These are phyloP conservation scores for Fomitopsis serialis DNA, from an alignment of 768 basidiomycete genomes.

Conservation along the genomic window DNA sequence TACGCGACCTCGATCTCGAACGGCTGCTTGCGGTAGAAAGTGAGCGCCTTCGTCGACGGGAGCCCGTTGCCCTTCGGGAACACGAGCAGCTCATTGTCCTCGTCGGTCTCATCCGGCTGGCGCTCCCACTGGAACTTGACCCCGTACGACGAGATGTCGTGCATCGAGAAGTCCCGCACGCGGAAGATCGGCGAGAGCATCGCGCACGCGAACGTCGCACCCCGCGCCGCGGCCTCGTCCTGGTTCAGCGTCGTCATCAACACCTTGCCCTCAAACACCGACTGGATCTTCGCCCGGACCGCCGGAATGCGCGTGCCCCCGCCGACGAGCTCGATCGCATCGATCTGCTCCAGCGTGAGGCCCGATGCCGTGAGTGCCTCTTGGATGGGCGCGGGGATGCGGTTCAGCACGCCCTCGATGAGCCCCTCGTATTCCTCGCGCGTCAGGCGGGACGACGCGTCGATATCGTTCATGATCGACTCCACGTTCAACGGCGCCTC, in stretches of 20 bases:
- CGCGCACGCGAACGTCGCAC: slow-evolving; percentile 95
- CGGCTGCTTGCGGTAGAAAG: slow-evolving; percentile 84
- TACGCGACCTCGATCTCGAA: slow-evolving; percentile 90
- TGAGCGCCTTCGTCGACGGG: slow-evolving; percentile 93
- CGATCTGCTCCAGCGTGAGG: slow-evolving; percentile 78
- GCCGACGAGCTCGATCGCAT: slow-evolving; percentile 89
- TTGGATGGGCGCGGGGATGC: slow-evolving; percentile 71
- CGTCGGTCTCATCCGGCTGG: slow-evolving; percentile 68
- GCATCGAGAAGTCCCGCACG: slow-evolving; percentile 88
- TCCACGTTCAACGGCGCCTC: slow-evolving; percentile 91
- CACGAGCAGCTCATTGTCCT: slow-evolving; percentile 88
- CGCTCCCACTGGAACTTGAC: slow-evolving; percentile 89
- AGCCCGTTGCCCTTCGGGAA: slow-evolving; percentile 82
- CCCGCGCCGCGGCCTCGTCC: slow-evolving; percentile 95
- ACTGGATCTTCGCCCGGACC: slow-evolving; percentile 82
- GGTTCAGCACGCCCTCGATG: slow-evolving; percentile 68
- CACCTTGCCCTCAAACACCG: slow-evolving; percentile 75
- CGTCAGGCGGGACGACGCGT: slow-evolving; percentile 79
- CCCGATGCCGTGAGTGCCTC: slow-evolving; percentile 78
- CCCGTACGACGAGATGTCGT: slow-evolving; percentile 83
- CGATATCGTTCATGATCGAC: slow-evolving; percentile 93
- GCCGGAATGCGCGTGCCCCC: slow-evolving; percentile 92
- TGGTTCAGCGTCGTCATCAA: slow-evolving; percentile 94
- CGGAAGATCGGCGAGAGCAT: slow-evolving; percentile 98
- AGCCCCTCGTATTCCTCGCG: slow-evolving; percentile 83